phyloP scores from a whole-genome alignment of 2,329 filamentous ascomycete genomes.

The Fusarium beomiforme region DNA sequence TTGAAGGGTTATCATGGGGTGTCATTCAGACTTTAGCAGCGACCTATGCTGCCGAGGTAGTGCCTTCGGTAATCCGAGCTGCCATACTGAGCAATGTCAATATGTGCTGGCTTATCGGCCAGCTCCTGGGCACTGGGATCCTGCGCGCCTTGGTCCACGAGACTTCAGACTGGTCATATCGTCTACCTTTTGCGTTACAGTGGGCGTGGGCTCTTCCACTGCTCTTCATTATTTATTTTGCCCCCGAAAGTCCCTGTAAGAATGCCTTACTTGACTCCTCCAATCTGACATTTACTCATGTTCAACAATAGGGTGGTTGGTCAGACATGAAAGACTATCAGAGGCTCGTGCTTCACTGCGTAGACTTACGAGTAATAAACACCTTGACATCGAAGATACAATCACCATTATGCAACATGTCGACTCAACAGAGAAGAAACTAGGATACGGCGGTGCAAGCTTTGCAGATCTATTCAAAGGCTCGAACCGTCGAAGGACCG shows the following conservation, averaged over 20 bases:
- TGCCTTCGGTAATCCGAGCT: constrained; percentile 41
- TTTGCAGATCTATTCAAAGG: constrained; percentile 16
- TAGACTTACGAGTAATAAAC: constrained; percentile 37
- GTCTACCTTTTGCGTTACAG: constrained; percentile 51
- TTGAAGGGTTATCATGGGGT: constrained; percentile 43
- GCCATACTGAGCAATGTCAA: constrained; percentile 52
- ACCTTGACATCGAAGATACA: constrained; percentile 54
- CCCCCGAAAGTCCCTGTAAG: constrained; percentile 49
- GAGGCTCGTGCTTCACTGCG: constrained; percentile 45
- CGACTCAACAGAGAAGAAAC: constrained; percentile 52
- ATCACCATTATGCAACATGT: constrained; percentile 51
- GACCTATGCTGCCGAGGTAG: constrained; percentile 51
- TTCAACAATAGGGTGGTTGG: constrained; percentile 43
- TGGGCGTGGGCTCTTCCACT: constrained; percentile 52
- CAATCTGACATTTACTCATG: not conserved
- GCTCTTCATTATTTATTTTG: constrained; percentile 46
- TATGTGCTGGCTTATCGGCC: constrained; percentile 53
- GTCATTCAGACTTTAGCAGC: constrained; percentile 48
- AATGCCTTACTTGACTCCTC: rapidly evolving
- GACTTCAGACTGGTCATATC: not conserved
- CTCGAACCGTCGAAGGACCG: constrained; percentile 35
- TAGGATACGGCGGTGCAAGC: constrained; percentile 44
- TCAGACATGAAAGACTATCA: constrained; percentile 45
- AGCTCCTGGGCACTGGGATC: constrained; percentile 49
- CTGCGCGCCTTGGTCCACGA: not conserved